Base-by-base conservation (phyloP, 106 monocot genomes). In the Dendrobium huoshanense region DNA sequence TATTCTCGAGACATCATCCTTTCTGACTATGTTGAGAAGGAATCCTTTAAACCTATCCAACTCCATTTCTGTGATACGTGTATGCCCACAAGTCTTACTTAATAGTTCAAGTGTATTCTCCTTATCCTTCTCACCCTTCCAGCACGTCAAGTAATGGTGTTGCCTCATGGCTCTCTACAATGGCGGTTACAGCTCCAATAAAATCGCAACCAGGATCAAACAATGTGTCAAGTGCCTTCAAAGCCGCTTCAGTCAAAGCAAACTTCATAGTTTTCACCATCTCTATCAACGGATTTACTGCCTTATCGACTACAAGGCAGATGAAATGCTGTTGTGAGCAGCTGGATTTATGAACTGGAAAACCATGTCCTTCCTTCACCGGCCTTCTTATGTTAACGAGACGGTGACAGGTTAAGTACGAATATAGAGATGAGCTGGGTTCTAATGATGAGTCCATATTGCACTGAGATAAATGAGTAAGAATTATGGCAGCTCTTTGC, bases 281-380 rank as follows among this genome's bases (percentile, higher is more conserved):
- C 43, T 65, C 59, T 9, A 82, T 15, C 45, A 82, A 24, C 19
- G 82, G 82, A 47, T 55, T 61, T 9, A 82, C 76, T 10, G 82
- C 82, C 15, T 47, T 29, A 3, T 2, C 76, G 31, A 43, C 77
- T n/a, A 67, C 41, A 17, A 82, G 75, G 65, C 82, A 82, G 47
- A 82, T 31, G 24, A 42, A 6, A 0, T 55, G 61, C 45, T 44
- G 42, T 5, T 7, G 8, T 1, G 76, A 61, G 65, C 82, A 82
- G 1, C 44, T 41, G 20, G 64, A 76, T 1, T 64, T 44, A 48
- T 82, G 82, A 15, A 82, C 64, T 17, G 76, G 6, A 31, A 76
- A 82, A 25, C 25, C 55, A 43, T 15, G 41, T 0, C 43, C 3
- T 55, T 15, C 24, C 55, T 75, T 40, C 24, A 13, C 11, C 13